Base-by-base conservation (phyloP, 176 grass and related monocot genomes). In the Oryza coarctata region DNA sequence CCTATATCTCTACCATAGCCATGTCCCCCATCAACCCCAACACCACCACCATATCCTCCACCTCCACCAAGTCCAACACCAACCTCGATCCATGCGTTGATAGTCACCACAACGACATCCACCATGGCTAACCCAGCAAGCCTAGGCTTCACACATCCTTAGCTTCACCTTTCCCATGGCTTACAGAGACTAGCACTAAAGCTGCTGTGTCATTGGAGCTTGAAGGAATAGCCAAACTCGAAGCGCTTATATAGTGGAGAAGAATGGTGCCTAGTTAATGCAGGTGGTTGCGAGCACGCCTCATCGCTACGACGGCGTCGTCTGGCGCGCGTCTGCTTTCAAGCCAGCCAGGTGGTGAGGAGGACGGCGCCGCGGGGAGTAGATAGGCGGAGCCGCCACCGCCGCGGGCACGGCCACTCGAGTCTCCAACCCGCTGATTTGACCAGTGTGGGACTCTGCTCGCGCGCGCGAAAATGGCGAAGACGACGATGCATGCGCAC, bases 211-310 rank as follows among this genome's bases (percentile, higher is more conserved):
- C 3, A n/a, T 33, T 3, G 32, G 32, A 33, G 32, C 32, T 33
- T 33, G 32, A 33, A 33, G 32, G 32, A 33, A 3, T 3, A 33
- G 32, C 32, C 32, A 33, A 33, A 33, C 32, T 33, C 32, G 3
- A 33, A 33, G 66, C 75, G 6, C 68, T 86, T 73, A 79, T 86
- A 86, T 78, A 78, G 67, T 9, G 50, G 50, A 57, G 74, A 65
- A 78, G 65, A 78, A 8, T 78, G 83, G 36, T 22, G 12, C 9
- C 33, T 29, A 71, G 74, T 73, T 14, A 79, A 79, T 79, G 76
- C 57, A n/a, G 67, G 40, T 79, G 0, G 68, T 79, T 79, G 57
- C 22, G 83, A 41, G 81, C 60, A 29, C 7, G 70, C 14, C 11
- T 73, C 41, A 50, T 3, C 3, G 32, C 3, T 33, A 3, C 66